Evolutionary conservation across 352 stramenopile genomes (phyloP).

Genomic region (Globisporangium paroecandrum): DNA sequence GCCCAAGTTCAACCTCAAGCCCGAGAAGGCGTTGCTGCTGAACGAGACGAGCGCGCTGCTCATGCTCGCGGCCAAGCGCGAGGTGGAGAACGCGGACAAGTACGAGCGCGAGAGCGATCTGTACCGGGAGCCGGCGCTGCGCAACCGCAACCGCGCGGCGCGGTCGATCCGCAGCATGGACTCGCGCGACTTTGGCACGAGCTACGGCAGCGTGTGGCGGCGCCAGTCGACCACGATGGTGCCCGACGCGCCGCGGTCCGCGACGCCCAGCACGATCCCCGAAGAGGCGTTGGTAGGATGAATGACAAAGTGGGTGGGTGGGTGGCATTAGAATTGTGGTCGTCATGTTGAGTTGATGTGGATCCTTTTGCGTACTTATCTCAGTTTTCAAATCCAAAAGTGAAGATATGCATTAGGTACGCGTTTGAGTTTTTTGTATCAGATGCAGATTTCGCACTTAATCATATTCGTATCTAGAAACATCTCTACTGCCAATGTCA

Average conservation of each 20-base stretch:
- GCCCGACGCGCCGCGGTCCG: background rate
- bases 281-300: constrained; percentile 1
- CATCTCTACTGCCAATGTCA: too few relatives aligned
- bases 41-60: constrained; percentile 35
- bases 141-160: constrained; percentile 23
- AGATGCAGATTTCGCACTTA: background rate
- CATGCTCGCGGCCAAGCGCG: constrained; percentile 32
- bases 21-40: constrained; percentile 16
- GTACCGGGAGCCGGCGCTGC: constrained; percentile 70
- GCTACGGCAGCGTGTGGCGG: constrained; percentile 20
- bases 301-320: background rate
- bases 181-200: constrained; percentile 5
- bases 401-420: background rate
- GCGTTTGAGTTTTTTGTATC: background rate
- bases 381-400: background rate
- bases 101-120: constrained; percentile 59
- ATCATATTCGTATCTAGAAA: background rate
- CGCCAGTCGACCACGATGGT: constrained; percentile 1
- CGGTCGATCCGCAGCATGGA: constrained; percentile 13
- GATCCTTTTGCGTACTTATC: too few relatives aligned
- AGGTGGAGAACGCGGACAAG: constrained; percentile 20
- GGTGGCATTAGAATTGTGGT: background rate
- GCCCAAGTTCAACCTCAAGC: constrained; percentile 11
- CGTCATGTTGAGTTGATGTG: background rate
- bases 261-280: constrained; percentile 9